Conservation (phyloP, 176 grass and related monocot species). For the Oropetium thomaeum region DNA sequence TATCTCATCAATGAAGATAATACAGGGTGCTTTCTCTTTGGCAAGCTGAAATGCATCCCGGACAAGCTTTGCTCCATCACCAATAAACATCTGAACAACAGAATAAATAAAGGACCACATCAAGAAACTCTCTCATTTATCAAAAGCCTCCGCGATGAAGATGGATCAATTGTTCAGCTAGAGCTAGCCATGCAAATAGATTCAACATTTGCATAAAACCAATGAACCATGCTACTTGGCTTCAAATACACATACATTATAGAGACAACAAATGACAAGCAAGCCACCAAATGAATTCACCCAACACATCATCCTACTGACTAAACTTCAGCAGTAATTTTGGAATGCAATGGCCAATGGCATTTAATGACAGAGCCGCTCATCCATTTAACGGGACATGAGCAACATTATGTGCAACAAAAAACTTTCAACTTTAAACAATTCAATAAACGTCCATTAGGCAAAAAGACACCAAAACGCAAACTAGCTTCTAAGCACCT, state of each 20-base stretch:
- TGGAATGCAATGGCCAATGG: neutral
- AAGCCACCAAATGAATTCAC: neutral
- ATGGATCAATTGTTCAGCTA: neutral
- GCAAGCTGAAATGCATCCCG: conserved; percentile 90
- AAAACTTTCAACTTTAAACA: too few species aligned
- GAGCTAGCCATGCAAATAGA: neutral
- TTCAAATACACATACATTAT: neutral
- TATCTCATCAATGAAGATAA: conserved; percentile 96
- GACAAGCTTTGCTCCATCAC: conserved; percentile 92
- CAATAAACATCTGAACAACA: conserved; percentile 79
- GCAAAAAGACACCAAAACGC: neutral
- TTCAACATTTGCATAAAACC: neutral
- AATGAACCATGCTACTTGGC: neutral
- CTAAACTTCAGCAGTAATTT: neutral
- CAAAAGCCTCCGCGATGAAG: neutral
- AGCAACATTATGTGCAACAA: neutral
- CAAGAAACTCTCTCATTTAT: neutral
- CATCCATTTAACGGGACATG: neutral
- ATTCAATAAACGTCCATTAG: too few species aligned
- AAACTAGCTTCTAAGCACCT: neutral
- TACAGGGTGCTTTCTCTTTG: conserved; percentile 89
- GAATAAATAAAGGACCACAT: neutral
- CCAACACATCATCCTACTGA: neutral
- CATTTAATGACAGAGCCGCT: too few species aligned
- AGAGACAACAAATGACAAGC: neutral